phyloP scores from a whole-genome alignment of 352 stramenopile species.

The Phytopythium oedochilum region DNA sequence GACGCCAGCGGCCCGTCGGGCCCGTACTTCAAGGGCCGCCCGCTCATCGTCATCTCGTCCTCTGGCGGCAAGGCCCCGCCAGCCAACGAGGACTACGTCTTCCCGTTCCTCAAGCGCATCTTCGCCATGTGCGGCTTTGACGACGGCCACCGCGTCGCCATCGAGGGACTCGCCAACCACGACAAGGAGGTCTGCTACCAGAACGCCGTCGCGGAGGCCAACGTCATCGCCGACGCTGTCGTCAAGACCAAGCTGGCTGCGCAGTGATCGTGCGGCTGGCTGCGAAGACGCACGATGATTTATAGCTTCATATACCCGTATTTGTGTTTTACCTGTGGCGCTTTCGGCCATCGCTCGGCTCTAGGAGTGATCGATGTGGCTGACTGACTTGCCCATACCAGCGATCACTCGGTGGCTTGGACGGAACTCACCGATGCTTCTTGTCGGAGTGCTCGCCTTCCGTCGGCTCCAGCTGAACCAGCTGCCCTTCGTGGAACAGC shows the following conservation, averaged over 20 bases:
- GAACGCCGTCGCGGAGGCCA: conserved; percentile 48
- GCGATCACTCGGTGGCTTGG: neutral
- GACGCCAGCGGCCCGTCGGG: conserved; percentile 50
- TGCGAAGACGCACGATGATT: neutral
- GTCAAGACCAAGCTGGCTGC: conserved; percentile 16
- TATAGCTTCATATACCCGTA: neutral
- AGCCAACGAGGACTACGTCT: conserved; percentile 57
- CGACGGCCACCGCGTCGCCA: conserved; percentile 57
- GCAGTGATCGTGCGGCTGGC: neutral
- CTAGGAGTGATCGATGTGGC: too few species aligned
- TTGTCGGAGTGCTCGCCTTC: conserved; percentile 5
- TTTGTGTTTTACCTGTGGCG: too few species aligned
- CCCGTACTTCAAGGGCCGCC: conserved; percentile 49
- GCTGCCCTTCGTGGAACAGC: conserved; percentile 40
- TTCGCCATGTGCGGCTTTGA: conserved; percentile 77
- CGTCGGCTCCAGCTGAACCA: conserved; percentile 36
- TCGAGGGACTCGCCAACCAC: conserved; percentile 50
- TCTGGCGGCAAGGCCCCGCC: conserved; percentile 60
- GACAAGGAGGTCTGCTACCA: conserved; percentile 64
- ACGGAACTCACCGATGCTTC: conserved; percentile 3
- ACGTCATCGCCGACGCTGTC: conserved; percentile 52
- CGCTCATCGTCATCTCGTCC: conserved; percentile 73
- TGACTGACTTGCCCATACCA: neutral
- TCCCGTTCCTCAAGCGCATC: conserved; percentile 66
- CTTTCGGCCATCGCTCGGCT: too few species aligned